phyloP scores from a whole-genome alignment of 139 green algal species.

The Spirogloea muscicola region DNA sequence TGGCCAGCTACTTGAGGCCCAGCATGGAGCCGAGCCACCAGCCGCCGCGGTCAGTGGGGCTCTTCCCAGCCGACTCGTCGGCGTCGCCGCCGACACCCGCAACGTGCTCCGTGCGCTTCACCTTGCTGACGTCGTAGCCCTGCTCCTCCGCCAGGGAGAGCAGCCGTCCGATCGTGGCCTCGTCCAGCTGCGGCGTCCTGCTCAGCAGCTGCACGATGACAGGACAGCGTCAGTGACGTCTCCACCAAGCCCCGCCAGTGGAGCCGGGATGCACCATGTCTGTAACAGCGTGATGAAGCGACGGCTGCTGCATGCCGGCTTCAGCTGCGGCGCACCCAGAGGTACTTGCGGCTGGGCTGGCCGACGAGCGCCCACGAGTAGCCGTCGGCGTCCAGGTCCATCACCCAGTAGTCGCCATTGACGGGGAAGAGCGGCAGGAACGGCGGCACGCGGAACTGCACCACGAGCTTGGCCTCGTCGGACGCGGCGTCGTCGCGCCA shows the following conservation, averaged over 20 bases:
- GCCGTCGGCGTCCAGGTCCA: conserved; percentile 20
- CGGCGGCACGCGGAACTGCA: conserved; percentile 36
- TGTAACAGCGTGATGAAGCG: too few species aligned
- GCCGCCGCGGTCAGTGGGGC: too few species aligned
- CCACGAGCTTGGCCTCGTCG: conserved; percentile 21
- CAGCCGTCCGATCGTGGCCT: conserved; percentile 15
- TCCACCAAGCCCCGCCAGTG: too few species aligned
- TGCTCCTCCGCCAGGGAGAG: conserved; percentile 21
- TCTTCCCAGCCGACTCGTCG: too few species aligned
- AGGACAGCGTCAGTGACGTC: too few species aligned
- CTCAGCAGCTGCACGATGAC: conserved; percentile 35
- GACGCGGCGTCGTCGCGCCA: conserved; percentile 19
- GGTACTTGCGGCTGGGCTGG: conserved; percentile 18
- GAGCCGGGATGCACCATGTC: too few species aligned
- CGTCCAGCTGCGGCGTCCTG: conserved; percentile 15
- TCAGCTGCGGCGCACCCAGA: too few species aligned
- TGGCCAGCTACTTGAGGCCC: too few species aligned
- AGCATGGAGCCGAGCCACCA: too few species aligned
- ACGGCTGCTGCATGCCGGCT: too few species aligned
- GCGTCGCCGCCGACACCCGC: too few species aligned
- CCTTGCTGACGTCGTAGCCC: conserved; percentile 36
- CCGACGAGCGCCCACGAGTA: conserved; percentile 28
- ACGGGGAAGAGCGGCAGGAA: conserved; percentile 39
- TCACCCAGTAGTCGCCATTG: conserved; percentile 35
- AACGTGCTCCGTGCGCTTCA: conserved; percentile 32